phyloP scores from a whole-genome alignment of 202 grass and related monocot species.

The Eragrostis tef region DNA sequence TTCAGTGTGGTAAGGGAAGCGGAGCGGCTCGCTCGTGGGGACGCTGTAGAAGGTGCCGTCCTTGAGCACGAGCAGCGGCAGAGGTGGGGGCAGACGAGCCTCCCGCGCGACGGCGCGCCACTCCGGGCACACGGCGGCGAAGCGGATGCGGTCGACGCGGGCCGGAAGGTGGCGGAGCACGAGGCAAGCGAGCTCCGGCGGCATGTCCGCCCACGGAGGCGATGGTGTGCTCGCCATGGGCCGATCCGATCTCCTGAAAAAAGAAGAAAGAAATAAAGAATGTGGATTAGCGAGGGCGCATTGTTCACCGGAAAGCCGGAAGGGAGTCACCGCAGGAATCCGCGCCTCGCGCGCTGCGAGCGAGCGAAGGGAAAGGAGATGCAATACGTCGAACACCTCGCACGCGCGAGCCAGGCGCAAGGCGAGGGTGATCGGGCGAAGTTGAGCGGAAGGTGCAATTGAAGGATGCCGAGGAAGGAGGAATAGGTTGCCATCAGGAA shows the following conservation, averaged over 20 bases:
- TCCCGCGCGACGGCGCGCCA: background rate
- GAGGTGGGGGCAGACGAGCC: background rate
- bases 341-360: too few relatives aligned
- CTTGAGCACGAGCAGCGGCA: slow-evolving; percentile 4
- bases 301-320: background rate
- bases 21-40: background rate
- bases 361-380: background rate
- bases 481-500: background rate
- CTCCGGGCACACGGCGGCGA: slow-evolving; percentile 5
- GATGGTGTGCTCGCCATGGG: background rate
- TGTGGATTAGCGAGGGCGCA: background rate
- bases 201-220: background rate
- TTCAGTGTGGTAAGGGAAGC: background rate
- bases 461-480: too few relatives aligned
- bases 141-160: background rate
- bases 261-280: too few relatives aligned
- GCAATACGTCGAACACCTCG: background rate
- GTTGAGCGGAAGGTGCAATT: too few relatives aligned
- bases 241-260: background rate
- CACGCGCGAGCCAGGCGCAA: background rate
- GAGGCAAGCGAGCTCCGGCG: background rate
- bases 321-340: too few relatives aligned
- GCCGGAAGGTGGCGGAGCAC: background rate
- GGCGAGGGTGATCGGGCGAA: too few relatives aligned
- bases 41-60: slow-evolving; percentile 35